These are phyloP conservation scores for Colletotrichum sp. DNA, from an alignment of 2,329 filamentous ascomycete genomes.

Conservation along the genomic window DNA sequence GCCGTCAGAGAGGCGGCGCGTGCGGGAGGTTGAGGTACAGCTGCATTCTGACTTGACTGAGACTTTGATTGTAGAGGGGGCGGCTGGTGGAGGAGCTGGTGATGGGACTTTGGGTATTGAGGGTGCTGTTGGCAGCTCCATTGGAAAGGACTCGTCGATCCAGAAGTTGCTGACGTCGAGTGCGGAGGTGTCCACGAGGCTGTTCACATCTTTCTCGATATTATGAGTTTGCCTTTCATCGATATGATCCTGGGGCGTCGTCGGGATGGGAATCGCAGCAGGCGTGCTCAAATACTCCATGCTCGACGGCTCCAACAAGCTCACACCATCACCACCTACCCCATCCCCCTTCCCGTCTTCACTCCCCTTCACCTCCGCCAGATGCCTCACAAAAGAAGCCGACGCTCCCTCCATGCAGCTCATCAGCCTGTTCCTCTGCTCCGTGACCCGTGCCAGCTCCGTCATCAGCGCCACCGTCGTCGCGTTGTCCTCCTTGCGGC, in stretches of 20 bases:
- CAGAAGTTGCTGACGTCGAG: background rate
- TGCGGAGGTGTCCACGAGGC: background rate
- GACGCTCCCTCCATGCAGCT: background rate
- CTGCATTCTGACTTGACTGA: background rate
- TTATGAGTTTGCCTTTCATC: background rate
- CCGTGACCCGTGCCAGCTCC: slow-evolving; percentile 27
- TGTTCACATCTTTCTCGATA: background rate
- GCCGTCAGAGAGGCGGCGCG: background rate
- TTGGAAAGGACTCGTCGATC: background rate
- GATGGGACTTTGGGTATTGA: background rate
- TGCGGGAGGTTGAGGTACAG: background rate
- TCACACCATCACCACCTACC: background rate
- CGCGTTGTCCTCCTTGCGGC: slow-evolving; percentile 23
- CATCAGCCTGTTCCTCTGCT: slow-evolving; percentile 24
- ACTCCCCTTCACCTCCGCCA: background rate
- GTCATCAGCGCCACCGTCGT: slow-evolving; percentile 27
- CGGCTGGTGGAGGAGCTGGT: background rate
- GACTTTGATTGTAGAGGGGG: background rate
- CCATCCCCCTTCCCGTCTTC: background rate
- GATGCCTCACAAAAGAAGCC: background rate
- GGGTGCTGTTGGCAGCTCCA: background rate
- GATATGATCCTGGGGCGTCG: background rate
- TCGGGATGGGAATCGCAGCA: background rate
- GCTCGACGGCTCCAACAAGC: background rate
- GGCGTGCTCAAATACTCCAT: background rate